These are phyloP conservation scores for Fraxinus albicans DNA, from an alignment of 305 asterid species.

Conservation along the genomic window DNA sequence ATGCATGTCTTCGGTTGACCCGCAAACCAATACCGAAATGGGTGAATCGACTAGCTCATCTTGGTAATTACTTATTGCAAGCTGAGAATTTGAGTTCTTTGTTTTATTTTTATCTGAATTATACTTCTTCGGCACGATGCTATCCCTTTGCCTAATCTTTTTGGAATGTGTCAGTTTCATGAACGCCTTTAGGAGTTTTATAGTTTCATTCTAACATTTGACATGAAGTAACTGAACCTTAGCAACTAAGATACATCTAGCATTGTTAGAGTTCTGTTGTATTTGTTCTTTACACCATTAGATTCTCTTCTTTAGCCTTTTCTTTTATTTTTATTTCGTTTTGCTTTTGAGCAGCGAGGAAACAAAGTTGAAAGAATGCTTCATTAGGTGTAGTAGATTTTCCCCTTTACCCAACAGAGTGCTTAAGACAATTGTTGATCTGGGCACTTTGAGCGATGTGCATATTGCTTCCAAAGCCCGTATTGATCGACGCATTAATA, in stretches of 20 bases:
- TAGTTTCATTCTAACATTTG: background rate
- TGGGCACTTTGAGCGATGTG: background rate
- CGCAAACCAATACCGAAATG: slow-evolving; percentile 67
- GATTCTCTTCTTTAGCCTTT: background rate
- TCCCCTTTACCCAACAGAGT: background rate
- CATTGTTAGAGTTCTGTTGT: background rate
- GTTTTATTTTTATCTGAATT: background rate
- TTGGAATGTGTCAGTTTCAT: slow-evolving; percentile 2
- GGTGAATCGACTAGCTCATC: slow-evolving; percentile 73
- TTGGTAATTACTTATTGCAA: slow-evolving; percentile 41
- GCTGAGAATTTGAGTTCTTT: background rate
- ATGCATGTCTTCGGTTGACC: slow-evolving; percentile 52
- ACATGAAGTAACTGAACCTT: background rate
- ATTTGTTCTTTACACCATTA: background rate
- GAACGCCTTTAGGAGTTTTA: background rate
- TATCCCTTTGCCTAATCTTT: background rate
- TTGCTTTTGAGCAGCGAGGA: background rate
- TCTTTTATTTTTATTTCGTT: background rate
- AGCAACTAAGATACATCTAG: background rate
- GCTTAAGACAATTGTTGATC: slow-evolving; percentile 6
- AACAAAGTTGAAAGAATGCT: background rate
- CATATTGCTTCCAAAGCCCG: background rate
- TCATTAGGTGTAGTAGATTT: background rate
- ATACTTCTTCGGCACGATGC: background rate
- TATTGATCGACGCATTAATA: background rate